These are phyloP conservation scores for Suillus ampliporus DNA, from an alignment of 768 basidiomycete genomes.

Conservation along the genomic window DNA sequence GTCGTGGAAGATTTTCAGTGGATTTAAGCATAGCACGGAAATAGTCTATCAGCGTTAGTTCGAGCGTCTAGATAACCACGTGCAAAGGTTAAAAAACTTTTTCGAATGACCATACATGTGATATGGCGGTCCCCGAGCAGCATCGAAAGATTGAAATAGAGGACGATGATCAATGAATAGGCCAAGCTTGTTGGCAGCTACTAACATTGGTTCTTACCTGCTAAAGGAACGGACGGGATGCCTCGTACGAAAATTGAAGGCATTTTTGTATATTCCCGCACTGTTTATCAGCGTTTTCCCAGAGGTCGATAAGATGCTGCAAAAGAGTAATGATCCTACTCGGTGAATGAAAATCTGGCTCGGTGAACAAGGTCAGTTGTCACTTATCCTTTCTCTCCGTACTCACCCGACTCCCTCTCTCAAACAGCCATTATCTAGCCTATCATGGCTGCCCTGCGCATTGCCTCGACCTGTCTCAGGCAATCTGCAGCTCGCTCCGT, in stretches of 20 bases:
- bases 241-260: not conserved
- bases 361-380: constrained; percentile 40
- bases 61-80: constrained; percentile 19
- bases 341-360: constrained; percentile 45
- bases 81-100: constrained; percentile 30
- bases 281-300: constrained; percentile 20
- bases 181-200: not conserved
- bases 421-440: constrained; percentile 24
- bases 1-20: too few relatives aligned
- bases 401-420: constrained; percentile 19
- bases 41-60: too few relatives aligned
- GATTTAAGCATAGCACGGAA: constrained; percentile 22
- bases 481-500: constrained; percentile 21
- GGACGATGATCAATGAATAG: constrained; percentile 4
- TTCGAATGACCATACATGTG: constrained; percentile 10
- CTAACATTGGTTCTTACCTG: not conserved
- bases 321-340: constrained; percentile 40
- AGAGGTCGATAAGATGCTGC: constrained; percentile 19
- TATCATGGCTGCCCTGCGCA: constrained; percentile 35
- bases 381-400: constrained; percentile 21
- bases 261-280: not conserved
- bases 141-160: constrained; percentile 15
- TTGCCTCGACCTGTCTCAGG: constrained; percentile 30
- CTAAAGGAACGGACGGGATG: not conserved
- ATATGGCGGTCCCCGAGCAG: constrained; percentile 31